Evolutionary conservation across 306 rosid genomes (phyloP), one percentile per base, ranked within the genome.

Genomic region (Corylus americana): DNA sequence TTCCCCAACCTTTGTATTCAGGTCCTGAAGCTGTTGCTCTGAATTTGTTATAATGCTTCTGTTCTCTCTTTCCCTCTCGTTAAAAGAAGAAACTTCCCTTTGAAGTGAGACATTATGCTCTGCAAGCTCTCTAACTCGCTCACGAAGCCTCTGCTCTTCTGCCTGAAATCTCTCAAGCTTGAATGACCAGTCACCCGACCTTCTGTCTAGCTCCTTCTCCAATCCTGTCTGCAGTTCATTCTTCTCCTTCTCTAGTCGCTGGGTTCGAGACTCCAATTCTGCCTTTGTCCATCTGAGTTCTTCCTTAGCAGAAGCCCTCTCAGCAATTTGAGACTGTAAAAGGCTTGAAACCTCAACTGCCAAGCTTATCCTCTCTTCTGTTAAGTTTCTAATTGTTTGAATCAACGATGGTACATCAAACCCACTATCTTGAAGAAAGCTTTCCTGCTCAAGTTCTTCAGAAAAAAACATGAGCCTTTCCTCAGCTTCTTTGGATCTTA

Each of bases 111-210:
- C 99, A 83, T 95, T 95, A 83, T 91, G 96, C 85, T 95, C 98
- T 16, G 99, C 99, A 37, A 93, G 99, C 92, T 93, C 99, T 91
- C 99, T 88, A 81, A 95, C 97, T 74, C 98, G 84, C 74, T 92
- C 97, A 14, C 99, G 97, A 49, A 93, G 98, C 87, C 92, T 92
- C 78, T 89, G 88, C 84, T 95, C 99, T 83, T 95, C 99, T 58
- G 76, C 83, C 80, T 91, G 94, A 86, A 86, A 95, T 76, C 89
- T 95, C 83, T 95, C 98, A 74, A 93, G 98, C 85, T 93, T 95
- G 12, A 83, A 74, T 35, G 99, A 93, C 98, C 99, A 95, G 74
- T 95, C 99, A 83, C 83, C 88, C 45, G 99, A 95, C 89, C 99
- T 93, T 88, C 99, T 87, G 82, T 95, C 99, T 73, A 95, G 77